These are phyloP conservation scores for Emericellopsis terricola DNA, from an alignment of 495 filamentous ascomycete genomes.

Conservation along the genomic window DNA sequence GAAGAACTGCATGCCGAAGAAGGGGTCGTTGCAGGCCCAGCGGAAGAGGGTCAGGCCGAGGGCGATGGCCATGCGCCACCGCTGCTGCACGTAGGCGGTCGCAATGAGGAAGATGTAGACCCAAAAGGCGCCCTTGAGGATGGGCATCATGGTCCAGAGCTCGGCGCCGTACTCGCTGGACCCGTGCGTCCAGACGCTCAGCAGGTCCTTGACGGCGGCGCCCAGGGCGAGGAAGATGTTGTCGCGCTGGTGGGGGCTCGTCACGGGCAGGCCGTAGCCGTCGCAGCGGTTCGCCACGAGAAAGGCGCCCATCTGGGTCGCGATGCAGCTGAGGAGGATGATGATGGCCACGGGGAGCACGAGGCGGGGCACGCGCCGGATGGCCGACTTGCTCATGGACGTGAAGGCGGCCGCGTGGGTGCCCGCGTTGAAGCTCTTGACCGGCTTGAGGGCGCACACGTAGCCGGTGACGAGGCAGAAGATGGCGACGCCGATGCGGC, in stretches of 20 bases:
- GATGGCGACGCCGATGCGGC: conserved; percentile 44
- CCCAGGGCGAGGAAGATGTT: conserved; percentile 16
- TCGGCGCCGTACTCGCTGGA: conserved; percentile 44
- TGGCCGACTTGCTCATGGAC: conserved; percentile 40
- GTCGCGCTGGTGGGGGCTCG: conserved; percentile 21
- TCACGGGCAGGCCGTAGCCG: conserved; percentile 41
- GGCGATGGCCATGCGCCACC: conserved; percentile 35
- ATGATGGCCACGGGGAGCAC: conserved; percentile 42
- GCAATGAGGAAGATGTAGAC: conserved; percentile 39
- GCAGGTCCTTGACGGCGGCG: conserved; percentile 14
- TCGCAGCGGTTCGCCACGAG: conserved; percentile 34
- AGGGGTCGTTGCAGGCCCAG: conserved; percentile 28
- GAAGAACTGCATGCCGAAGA: conserved; percentile 42
- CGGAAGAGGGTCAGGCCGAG: conserved; percentile 33
- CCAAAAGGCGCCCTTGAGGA: conserved; percentile 42
- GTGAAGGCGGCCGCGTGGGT: conserved; percentile 32
- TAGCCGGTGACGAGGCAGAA: conserved; percentile 53
- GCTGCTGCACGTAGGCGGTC: conserved; percentile 35
- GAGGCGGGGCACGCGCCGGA: conserved; percentile 43
- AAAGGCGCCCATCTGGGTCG: conserved; percentile 40
- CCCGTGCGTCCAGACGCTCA: conserved; percentile 38
- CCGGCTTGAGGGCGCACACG: conserved; percentile 46
- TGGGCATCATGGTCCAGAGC: conserved; percentile 47
- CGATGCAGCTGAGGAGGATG: conserved; percentile 36
- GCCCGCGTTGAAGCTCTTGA: conserved; percentile 39